Evolutionary conservation across 306 rosid genomes (phyloP).

Genomic region (Cucurbita ficifolia): DNA sequence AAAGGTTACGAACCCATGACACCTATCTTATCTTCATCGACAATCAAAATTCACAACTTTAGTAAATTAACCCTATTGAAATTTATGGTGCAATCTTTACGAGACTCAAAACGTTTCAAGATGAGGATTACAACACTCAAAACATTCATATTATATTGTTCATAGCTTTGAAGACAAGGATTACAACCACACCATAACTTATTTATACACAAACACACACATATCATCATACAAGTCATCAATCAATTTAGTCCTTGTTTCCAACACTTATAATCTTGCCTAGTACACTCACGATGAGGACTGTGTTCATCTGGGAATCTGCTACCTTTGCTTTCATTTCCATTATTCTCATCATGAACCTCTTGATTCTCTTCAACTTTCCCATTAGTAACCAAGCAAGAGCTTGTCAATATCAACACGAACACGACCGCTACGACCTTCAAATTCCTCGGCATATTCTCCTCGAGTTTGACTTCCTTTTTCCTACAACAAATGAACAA

Average conservation of each 20-base stretch:
- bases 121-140: too few species aligned
- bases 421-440: neutral
- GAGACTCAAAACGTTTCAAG: too few species aligned
- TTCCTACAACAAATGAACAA: neutral
- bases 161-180: neutral
- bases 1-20: too few species aligned
- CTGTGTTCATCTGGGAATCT: neutral
- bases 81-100: too few species aligned
- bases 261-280: neutral
- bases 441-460: neutral
- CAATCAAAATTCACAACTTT: too few species aligned
- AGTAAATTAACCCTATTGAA: too few species aligned
- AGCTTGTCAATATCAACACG: neutral
- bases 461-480: neutral
- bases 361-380: neutral
- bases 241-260: neutral
- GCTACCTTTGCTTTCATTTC: neutral
- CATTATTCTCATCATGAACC: neutral
- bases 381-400: neutral
- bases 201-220: neutral
- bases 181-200: neutral
- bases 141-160: neutral
- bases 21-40: too few species aligned
- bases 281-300: neutral
- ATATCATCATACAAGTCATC: neutral